phyloP scores from a whole-genome alignment of 2,329 filamentous ascomycete species.

The Diaporthe citrichinensis region DNA sequence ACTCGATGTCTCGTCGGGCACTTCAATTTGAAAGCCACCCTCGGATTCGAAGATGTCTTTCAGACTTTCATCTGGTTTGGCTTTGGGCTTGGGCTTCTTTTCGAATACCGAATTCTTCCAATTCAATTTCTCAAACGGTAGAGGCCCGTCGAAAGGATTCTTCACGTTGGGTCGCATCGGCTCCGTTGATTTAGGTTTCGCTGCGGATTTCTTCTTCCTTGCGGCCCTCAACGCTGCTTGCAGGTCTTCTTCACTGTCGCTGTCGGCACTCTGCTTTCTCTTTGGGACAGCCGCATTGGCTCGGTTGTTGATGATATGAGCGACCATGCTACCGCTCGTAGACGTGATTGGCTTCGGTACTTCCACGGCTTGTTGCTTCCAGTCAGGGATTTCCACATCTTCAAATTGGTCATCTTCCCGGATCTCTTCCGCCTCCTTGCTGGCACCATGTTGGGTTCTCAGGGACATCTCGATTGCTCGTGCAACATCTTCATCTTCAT shows the following conservation, averaged over 20 bases:
- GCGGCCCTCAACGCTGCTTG: constrained; percentile 82
- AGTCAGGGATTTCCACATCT: constrained; percentile 67
- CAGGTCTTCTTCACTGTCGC: constrained; percentile 84
- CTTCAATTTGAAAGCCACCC: constrained; percentile 54
- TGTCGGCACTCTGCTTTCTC: constrained; percentile 60
- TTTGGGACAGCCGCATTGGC: constrained; percentile 73
- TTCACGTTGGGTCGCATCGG: constrained; percentile 66
- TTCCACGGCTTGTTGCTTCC: constrained; percentile 68
- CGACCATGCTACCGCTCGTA: constrained; percentile 73
- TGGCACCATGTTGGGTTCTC: constrained; percentile 69
- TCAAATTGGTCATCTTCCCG: constrained; percentile 61
- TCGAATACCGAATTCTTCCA: constrained; percentile 74
- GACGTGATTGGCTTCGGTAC: constrained; percentile 65
- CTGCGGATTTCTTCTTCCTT: constrained; percentile 67
- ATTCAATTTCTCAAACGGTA: constrained; percentile 92
- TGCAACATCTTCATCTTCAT: constrained; percentile 75
- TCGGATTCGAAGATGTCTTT: constrained; percentile 46
- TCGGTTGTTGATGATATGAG: constrained; percentile 81
- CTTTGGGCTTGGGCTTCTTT: constrained; percentile 52
- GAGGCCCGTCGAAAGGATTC: constrained; percentile 80
- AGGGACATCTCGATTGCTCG: constrained; percentile 89
- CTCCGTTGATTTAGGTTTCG: constrained; percentile 48
- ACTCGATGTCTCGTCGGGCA: constrained; percentile 39
- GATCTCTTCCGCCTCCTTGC: constrained; percentile 53
- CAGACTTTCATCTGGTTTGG: constrained; percentile 41